These are phyloP conservation scores for Cryptococcus sp. DNA, from an alignment of 1,284 basidiomycete species.

Conservation along the genomic window DNA sequence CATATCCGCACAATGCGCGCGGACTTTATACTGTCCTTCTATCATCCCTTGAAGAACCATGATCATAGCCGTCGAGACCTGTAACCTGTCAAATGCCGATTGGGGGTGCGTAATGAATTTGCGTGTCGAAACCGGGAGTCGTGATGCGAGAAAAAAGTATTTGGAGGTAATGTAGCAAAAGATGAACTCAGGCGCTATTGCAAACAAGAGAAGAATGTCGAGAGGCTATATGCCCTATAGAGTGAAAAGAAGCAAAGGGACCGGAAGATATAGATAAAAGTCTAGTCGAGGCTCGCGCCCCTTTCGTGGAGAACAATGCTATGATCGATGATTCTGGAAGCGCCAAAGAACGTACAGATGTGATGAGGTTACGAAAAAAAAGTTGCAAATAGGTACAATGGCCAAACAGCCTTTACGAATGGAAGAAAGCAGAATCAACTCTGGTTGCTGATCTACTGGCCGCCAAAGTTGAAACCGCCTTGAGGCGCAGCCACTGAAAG, in stretches of 20 bases:
- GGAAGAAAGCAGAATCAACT: background rate
- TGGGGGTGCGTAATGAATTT: background rate
- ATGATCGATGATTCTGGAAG: no score
- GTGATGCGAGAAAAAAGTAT: background rate
- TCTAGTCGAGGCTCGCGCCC: background rate
- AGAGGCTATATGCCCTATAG: background rate
- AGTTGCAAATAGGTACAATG: background rate
- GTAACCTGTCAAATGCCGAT: background rate
- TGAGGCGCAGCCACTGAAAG: constrained; percentile 75
- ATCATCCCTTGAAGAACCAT: background rate
- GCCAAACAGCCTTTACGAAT: background rate
- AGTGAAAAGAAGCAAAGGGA: background rate
- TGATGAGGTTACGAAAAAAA: background rate
- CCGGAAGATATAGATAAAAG: background rate
- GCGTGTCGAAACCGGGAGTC: background rate
- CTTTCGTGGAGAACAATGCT: background rate
- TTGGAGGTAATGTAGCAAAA: background rate
- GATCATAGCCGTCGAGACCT: no score
- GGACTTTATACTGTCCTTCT: background rate
- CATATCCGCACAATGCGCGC: background rate
- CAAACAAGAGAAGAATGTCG: background rate
- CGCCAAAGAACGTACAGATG: background rate
- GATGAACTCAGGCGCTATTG: background rate
- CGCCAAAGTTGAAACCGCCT: constrained; percentile 88
- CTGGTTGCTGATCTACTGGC: constrained; percentile 12